A percentile compares a stretch with the other conserved stretches of the same genome.
phyloP scores from a whole-genome alignment of 2,329 filamentous ascomycete species.

The Teratosphaeria epicoccoides region DNA sequence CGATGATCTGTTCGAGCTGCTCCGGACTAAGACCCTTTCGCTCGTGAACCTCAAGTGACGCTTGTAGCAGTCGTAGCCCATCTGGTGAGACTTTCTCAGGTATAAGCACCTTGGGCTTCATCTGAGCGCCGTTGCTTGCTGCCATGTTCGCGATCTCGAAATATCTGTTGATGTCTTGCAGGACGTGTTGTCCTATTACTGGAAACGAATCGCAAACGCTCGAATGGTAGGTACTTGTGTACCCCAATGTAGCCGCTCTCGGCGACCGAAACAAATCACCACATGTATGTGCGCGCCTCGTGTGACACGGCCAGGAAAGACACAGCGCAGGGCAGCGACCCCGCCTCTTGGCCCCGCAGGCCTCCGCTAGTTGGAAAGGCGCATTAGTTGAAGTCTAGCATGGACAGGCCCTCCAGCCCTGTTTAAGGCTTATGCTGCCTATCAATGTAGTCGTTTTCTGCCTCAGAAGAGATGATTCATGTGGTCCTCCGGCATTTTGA shows the following conservation, averaged over 20 bases:
- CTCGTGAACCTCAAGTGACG: constrained; percentile 59
- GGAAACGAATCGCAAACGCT: too few species aligned
- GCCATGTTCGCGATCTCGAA: not conserved
- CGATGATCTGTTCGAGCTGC: constrained; percentile 56
- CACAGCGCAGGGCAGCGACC: not conserved
- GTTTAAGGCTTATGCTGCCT: not conserved
- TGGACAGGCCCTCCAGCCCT: not conserved
- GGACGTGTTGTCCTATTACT: not conserved
- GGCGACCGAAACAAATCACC: not conserved
- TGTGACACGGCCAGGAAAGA: not conserved
- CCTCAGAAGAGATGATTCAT: constrained; percentile 22
- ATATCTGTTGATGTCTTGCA: not conserved
- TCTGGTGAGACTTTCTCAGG: constrained; percentile 74
- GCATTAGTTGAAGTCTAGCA: not conserved
- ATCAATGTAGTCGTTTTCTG: not conserved
- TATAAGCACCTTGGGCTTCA: constrained; percentile 51
- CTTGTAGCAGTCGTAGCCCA: constrained; percentile 57
- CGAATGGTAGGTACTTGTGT: not conserved
- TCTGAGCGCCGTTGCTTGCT: not conserved
- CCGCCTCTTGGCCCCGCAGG: not conserved
- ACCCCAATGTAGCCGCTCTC: not conserved
- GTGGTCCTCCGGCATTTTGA: constrained; percentile 37
- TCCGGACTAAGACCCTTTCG: constrained; percentile 51
- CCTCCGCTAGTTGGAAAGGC: not conserved
- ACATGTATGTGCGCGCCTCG: not conserved